Evolutionary conservation across 805 yeast species (phyloP).

Genomic region (Teunomyces funiuensis): DNA sequence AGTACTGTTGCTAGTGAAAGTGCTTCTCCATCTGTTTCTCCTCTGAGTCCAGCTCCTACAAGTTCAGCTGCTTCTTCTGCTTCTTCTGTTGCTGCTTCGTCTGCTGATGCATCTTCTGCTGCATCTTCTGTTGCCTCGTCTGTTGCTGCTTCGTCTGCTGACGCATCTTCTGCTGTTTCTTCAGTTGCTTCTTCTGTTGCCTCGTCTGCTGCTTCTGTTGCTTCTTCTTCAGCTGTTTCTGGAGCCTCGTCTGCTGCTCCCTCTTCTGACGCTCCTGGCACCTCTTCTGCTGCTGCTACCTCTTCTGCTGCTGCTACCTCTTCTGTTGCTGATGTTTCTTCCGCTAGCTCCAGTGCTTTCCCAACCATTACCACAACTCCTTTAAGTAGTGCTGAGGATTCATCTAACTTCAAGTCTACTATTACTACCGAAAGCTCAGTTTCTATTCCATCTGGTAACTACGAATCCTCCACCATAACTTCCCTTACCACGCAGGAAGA

Average conservation of each 20-base stretch:
- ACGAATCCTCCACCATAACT: slow-evolving; percentile 11
- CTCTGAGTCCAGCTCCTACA: slow-evolving; percentile 5
- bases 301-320: slow-evolving; percentile 8
- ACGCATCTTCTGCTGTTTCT: slow-evolving; percentile 7
- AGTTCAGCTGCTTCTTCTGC: slow-evolving; percentile 3
- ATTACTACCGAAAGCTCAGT: slow-evolving; percentile 4
- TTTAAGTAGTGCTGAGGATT: background rate
- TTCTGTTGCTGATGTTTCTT: slow-evolving; percentile 7
- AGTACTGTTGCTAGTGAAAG: slow-evolving; percentile 9
- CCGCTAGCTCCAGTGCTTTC: slow-evolving; percentile 1
- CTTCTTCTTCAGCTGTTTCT: slow-evolving; percentile 3
- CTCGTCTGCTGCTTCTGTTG: slow-evolving; percentile 6
- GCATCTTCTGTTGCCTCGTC: slow-evolving; percentile 3
- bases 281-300: slow-evolving; percentile 6
- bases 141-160: slow-evolving; percentile 3
- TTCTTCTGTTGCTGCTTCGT: slow-evolving; percentile 2
- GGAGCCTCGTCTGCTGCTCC: slow-evolving; percentile 7
- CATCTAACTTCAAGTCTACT: background rate
- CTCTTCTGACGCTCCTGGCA: slow-evolving; percentile 2
- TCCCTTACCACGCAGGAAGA: slow-evolving; percentile 6
- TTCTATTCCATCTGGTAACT: slow-evolving; percentile 9
- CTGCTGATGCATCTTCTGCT: slow-evolving; percentile 2
- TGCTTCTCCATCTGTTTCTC: slow-evolving; percentile 7
- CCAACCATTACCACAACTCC: background rate
- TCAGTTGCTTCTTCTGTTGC: slow-evolving; percentile 8